A percentile compares a stretch with the other conserved stretches of the same genome.
phyloP scores from a whole-genome alignment of 345 rosid species.

The Eucalyptus shirleyi region DNA sequence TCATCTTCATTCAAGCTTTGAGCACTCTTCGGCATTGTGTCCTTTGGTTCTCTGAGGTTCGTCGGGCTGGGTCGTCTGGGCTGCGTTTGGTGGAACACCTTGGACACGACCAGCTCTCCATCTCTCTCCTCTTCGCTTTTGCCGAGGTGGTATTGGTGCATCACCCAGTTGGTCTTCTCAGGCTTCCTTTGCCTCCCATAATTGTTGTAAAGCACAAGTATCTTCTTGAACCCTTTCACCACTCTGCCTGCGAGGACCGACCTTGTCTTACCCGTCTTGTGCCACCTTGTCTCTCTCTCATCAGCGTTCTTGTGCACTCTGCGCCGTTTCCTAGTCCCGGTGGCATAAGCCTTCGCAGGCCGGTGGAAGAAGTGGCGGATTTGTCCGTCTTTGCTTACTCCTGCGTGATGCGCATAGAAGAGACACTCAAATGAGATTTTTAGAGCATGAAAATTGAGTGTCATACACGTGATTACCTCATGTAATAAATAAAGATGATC shows the following conservation, averaged over 20 bases:
- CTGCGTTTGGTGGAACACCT: slow-evolving; percentile 92
- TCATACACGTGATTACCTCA: no score
- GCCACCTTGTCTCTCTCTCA: slow-evolving; percentile 91
- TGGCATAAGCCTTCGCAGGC: slow-evolving; percentile 90
- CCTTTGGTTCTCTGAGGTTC: not conserved
- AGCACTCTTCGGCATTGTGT: not conserved
- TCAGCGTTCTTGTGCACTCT: slow-evolving; percentile 61
- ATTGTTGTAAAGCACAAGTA: slow-evolving; percentile 81
- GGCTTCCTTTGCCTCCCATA: slow-evolving; percentile 81
- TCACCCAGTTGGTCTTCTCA: slow-evolving; percentile 91
- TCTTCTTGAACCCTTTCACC: slow-evolving; percentile 74
- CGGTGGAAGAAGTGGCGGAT: slow-evolving; percentile 85
- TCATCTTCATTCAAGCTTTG: not conserved
- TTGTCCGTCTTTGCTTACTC: slow-evolving; percentile 82
- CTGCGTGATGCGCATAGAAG: slow-evolving; percentile 11
- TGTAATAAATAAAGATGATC: not conserved
- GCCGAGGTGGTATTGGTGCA: slow-evolving; percentile 96
- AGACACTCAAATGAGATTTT: not conserved
- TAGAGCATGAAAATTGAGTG: not conserved
- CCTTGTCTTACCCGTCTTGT: slow-evolving; percentile 89
- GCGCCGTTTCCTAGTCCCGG: slow-evolving; percentile 80
- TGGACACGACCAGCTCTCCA: slow-evolving; percentile 73
- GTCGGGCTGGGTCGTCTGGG: slow-evolving; percentile 55
- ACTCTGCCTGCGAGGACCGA: slow-evolving; percentile 36
- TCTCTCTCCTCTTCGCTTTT: slow-evolving; percentile 74